phyloP scores from a whole-genome alignment of 768 basidiomycete species.

The Postia placenta region DNA sequence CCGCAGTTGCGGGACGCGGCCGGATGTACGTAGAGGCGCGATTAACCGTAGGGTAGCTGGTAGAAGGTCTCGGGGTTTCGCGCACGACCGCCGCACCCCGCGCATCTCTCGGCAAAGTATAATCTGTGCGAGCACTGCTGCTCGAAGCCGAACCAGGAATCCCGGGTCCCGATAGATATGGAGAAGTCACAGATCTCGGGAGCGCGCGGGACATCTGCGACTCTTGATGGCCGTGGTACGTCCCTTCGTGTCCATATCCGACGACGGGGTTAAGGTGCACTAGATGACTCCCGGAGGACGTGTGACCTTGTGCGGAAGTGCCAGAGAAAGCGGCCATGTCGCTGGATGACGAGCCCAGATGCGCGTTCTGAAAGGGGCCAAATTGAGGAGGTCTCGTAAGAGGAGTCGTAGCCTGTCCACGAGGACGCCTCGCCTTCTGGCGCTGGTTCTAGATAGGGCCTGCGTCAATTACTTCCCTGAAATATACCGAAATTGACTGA shows the following conservation, averaged over 20 bases:
- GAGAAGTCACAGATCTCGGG: conserved; percentile 12
- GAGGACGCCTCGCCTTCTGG: conserved; percentile 79
- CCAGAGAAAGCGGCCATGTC: background rate
- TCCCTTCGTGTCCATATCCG: no score
- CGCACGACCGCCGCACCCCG: background rate
- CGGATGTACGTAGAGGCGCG: background rate
- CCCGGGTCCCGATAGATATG: conserved; percentile 24
- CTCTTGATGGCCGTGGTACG: conserved; percentile 11
- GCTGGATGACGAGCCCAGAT: conserved; percentile 14
- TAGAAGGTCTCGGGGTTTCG: background rate
- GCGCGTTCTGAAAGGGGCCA: conserved; percentile 50
- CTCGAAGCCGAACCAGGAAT: conserved; percentile 21
- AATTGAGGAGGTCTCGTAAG: conserved; percentile 54
- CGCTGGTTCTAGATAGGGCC: conserved; percentile 68
- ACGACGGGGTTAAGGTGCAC: no score
- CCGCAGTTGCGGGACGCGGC: background rate
- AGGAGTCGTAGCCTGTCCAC: conserved; percentile 41
- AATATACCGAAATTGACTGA: conserved; percentile 24
- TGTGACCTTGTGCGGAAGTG: background rate
- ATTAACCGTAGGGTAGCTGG: no score
- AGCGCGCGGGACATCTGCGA: conserved; percentile 11
- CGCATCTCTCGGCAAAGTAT: background rate
- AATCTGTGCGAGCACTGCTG: background rate
- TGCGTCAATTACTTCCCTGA: background rate
- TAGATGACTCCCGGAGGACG: no score